Base-by-base conservation (phyloP, 2,329 filamentous ascomycete genomes). In the Aureobasidium musti region DNA sequence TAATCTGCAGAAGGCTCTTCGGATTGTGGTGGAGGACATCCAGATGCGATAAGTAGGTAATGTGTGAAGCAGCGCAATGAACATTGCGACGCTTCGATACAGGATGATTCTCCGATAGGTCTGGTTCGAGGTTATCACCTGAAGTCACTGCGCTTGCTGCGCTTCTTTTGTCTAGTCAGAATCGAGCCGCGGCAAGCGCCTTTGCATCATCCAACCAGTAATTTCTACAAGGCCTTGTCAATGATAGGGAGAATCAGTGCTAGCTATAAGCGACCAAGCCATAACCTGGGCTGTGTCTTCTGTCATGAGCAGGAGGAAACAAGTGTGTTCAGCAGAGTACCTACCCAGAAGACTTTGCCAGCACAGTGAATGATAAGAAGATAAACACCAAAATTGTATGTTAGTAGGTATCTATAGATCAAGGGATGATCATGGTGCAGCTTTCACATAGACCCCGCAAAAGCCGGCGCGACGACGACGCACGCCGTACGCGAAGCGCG, bases 401-500 rank as follows among this genome's bases (percentile, higher is more conserved):
- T 23, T 11, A 11, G 19, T 35, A n/a, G 19, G 17, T 39, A 14
- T n/a, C n/a, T n/a, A n/a, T n/a, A n/a, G n/a, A n/a, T n/a, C n/a
- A n/a, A n/a, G n/a, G n/a, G n/a, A n/a, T n/a, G n/a, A n/a, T n/a
- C 4, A 14, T 57, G 19, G 53, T 39, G n/a, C 37, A 21, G 54
- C 39, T 39, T 41, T 57, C 53, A 39, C 35, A 39, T 26, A 21
- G 30, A 45, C 39, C 37, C 54, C 26, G 52, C 52, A 37, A 50
- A 56, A 54, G 52, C 39, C 39, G 11, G 54, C 54, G 37, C 39
- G 39, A 56, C 54, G 39, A 59, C 37, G 37, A 37, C 54, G 39
- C 54, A 43, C 54, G 52, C 52, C 54, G 39, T 39, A 43, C 54
- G 52, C 52, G 39, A 45, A 59, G n/a, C 54, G 54, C 54, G 54